Evolutionary conservation across 2,329 filamentous ascomycete species (phyloP), one percentile per base, ranked within the genome.

Genomic region (Drechslerella stenobrocha): DNA sequence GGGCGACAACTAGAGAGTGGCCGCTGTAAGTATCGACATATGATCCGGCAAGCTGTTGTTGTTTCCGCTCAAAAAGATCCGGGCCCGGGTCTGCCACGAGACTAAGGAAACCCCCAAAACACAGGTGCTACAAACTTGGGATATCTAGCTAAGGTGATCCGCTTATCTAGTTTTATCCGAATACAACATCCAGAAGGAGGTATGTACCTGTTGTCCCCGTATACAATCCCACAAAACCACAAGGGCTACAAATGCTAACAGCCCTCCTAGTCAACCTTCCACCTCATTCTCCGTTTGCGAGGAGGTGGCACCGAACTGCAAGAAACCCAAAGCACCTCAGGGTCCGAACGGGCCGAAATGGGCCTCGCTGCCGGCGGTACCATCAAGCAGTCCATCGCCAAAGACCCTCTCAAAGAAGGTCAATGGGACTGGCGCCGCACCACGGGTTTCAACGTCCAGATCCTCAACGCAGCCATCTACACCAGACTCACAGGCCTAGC

Each of bases 1-100:
- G 91, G 91, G 59, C 96, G 96, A 83, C 90, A 96, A 77, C 84
- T 96, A 3, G 91, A 96, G 78, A 91, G 96, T 73, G 91, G 90
- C 70, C 89, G 90, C 56, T 70, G 53, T 58, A 58, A 48, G 44
- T 58, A 30, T 11, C 28, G 11, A 30, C 23, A 8, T 28, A 24
- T 8, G 3, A 11, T 37, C 34, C 34, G 15, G 34, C 34, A 11
- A 15, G 34, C 8, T n/a, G 34, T 13, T 4, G 15, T 37, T 37
- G 8, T n/a, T n/a, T n/a, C n/a, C n/a, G n/a, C n/a, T n/a, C n/a
- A n/a, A n/a, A n/a, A n/a, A n/a, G n/a, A n/a, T n/a, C n/a, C n/a
- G n/a, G n/a, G n/a, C n/a, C n/a, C n/a, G n/a, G n/a, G n/a, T n/a
- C n/a, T n/a, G n/a, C n/a, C n/a, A n/a, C n/a, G n/a, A n/a, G n/a